Evolutionary conservation across 306 rosid genomes (phyloP), one percentile per base, ranked within the genome.

Genomic region (Cicer arietinum): DNA sequence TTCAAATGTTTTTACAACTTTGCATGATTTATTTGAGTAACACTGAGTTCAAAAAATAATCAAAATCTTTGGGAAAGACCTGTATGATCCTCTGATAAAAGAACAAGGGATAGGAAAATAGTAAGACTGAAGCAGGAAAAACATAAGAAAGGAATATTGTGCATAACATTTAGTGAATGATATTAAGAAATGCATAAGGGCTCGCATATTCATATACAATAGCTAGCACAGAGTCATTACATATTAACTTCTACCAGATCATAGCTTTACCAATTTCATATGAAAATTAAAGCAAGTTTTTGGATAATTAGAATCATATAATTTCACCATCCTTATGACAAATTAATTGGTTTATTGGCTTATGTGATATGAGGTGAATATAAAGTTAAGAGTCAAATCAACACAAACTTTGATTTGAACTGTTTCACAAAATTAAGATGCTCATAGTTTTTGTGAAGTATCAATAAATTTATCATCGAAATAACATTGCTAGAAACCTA

Each of bases 401-500:
- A 37, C 54, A 7, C 45, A 44, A 25, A 10, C 8, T 2, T 35
- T 6, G 18, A 30, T 39, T 37, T 44, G 22, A n/a, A 42, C 8
- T 52, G 73, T 71, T 42, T 51, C 10, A 11, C 9, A 62, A 22
- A 70, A 62, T 11, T 18, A 57, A 51, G 7, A 80, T 9, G 25
- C 43, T 39, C 68, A 51, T 14, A 41, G 54, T 45, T 69, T 17
- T 67, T 46, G 62, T 40, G 52, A 59, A 10, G 43, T 61, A 52
- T 20, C n/a, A 69, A 59, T 41, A 59, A 80, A 60, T 47, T 18
- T 43, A 22, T 45, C 30, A 69, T 50, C 16, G 10, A 10, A 14
- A 80, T 60, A 44, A 5, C 64, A 45, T 41, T 42, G 47, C 20
- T 14, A 67, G 68, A 83, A 80, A 81, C 69, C 84, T 64, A 77